These are phyloP conservation scores for Suaeda aralocaspica DNA, from an alignment of 148 eudicot genomes.

Conservation along the genomic window DNA sequence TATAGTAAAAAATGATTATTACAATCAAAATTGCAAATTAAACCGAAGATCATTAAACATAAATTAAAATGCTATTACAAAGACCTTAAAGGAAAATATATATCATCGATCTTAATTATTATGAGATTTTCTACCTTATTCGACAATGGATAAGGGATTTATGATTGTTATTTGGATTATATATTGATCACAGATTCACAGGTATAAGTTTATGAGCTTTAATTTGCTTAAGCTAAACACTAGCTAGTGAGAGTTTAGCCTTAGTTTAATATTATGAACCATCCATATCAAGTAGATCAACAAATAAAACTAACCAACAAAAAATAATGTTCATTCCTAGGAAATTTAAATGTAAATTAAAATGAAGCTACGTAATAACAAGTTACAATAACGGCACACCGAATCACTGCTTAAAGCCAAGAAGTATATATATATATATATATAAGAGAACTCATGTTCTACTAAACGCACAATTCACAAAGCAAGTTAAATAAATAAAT, in stretches of 20 bases:
- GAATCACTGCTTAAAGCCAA: neutral
- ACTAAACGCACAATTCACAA: neutral
- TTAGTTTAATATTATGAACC: neutral
- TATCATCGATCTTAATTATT: no score
- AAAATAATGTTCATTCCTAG: neutral
- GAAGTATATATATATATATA: neutral
- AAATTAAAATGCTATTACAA: no score
- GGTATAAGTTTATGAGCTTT: no score
- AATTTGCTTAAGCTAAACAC: no score
- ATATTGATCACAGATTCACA: no score
- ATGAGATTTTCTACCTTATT: no score
- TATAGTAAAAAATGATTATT: no score
- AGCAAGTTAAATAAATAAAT: neutral
- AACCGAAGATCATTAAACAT: no score
- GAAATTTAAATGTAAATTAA: neutral
- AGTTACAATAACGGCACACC: neutral
- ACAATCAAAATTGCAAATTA: no score
- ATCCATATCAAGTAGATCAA: slow-evolving; percentile 7
- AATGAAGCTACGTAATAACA: neutral
- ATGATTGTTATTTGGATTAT: no score
- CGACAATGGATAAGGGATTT: no score
- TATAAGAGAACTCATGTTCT: neutral
- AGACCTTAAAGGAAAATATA: no score
- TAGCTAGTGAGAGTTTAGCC: neutral
- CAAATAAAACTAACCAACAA: slow-evolving; percentile 8